A percentile compares a stretch with the other conserved stretches of the same genome.
These are phyloP conservation scores for Thraustotheca clavata DNA, from an alignment of 352 stramenopile genomes.

Conservation along the genomic window DNA sequence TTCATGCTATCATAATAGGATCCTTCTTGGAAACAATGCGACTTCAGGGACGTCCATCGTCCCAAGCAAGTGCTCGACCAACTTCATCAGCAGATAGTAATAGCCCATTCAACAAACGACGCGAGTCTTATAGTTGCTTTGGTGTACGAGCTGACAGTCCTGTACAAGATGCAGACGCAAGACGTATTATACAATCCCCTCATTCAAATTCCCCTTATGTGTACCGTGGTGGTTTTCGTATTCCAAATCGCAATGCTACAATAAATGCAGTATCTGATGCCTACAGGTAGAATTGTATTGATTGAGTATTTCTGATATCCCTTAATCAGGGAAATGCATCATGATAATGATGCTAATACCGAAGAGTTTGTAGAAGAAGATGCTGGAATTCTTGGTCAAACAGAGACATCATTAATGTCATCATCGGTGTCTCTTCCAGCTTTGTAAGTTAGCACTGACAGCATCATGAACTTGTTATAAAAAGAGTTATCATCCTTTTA, in stretches of 20 bases:
- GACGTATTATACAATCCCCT: conserved; percentile 30
- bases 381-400: background rate
- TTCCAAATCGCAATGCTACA: conserved; percentile 30
- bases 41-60: conserved; percentile 5
- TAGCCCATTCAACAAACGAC: conserved; percentile 10
- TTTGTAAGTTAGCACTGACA: background rate
- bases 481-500: conserved; percentile 25
- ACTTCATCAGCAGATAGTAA: background rate
- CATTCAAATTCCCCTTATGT: conserved; percentile 32
- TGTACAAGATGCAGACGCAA: conserved; percentile 11
- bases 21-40: conserved; percentile 12
- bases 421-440: conserved; percentile 16
- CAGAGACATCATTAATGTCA: background rate
- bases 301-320: too few species aligned
- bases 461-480: too few species aligned
- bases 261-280: conserved; percentile 16
- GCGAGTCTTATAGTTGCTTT: conserved; percentile 3
- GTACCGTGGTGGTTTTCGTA: conserved; percentile 45
- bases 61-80: conserved; percentile 2
- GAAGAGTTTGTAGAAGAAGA: conserved; percentile 15
- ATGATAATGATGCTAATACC: background rate
- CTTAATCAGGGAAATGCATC: conserved; percentile 20
- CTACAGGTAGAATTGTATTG: background rate
- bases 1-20: background rate
- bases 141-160: background rate